These are phyloP conservation scores for Arbutus unedo DNA, from an alignment of 148 eudicot species.

Conservation along the genomic window DNA sequence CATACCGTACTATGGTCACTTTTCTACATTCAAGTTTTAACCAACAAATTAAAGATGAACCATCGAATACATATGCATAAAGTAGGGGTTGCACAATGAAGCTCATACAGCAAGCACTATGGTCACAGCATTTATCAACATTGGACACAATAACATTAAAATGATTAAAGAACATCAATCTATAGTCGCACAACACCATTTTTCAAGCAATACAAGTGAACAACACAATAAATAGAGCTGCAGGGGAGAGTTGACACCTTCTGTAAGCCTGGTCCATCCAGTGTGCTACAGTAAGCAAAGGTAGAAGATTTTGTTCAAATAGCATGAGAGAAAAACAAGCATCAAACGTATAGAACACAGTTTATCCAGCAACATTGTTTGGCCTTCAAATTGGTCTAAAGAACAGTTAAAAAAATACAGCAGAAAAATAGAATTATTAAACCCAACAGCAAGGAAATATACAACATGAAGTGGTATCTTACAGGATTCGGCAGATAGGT, in stretches of 20 bases:
- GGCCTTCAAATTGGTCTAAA: background rate
- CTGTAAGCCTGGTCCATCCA: background rate
- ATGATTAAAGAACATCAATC: background rate
- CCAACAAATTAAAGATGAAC: background rate
- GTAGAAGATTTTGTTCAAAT: background rate
- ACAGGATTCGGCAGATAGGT: conserved; percentile 88
- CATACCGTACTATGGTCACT: background rate
- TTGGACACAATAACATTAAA: background rate
- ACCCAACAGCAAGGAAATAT: background rate
- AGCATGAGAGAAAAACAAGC: conserved; percentile 5
- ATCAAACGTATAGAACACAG: background rate
- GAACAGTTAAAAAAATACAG: background rate
- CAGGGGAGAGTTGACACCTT: background rate
- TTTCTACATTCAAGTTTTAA: background rate
- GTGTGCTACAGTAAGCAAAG: background rate
- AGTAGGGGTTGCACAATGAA: background rate
- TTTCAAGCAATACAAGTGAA: background rate
- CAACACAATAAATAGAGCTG: background rate
- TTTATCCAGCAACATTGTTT: background rate
- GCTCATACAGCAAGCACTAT: background rate
- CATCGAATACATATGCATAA: no score
- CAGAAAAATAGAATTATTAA: background rate
- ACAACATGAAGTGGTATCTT: conserved; percentile 24
- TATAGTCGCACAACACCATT: background rate
- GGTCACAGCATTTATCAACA: background rate